A percentile compares a stretch with the other conserved stretches of the same genome.
These are phyloP conservation scores for Serendipita sp. DNA, from an alignment of 768 basidiomycete genomes.

Conservation along the genomic window DNA sequence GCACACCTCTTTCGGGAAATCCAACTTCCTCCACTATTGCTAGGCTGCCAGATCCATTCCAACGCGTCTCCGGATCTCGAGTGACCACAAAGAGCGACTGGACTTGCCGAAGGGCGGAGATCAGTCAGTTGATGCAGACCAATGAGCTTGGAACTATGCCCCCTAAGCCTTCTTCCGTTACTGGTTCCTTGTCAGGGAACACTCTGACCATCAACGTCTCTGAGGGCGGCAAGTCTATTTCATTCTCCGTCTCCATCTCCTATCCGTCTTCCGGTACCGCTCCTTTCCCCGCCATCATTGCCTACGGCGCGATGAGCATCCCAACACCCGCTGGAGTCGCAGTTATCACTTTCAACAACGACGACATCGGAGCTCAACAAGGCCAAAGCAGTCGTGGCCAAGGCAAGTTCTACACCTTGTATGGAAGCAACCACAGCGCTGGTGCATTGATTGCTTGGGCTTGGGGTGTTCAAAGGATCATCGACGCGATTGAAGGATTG, in stretches of 20 bases:
- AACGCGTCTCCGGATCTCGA: slow-evolving; percentile 28
- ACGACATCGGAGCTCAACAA: slow-evolving; percentile 7
- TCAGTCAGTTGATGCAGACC: slow-evolving; percentile 31
- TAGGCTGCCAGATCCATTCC: slow-evolving; percentile 39
- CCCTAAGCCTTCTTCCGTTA: slow-evolving; percentile 29
- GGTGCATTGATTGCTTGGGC: slow-evolving; percentile 8
- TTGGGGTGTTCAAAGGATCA: slow-evolving; percentile 13
- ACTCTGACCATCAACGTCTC: slow-evolving; percentile 35
- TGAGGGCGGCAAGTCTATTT: slow-evolving; percentile 22
- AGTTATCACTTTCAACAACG: slow-evolving; percentile 7
- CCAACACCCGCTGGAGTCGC: slow-evolving; percentile 4
- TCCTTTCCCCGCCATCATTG: slow-evolving; percentile 6
- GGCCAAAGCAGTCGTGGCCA: slow-evolving; percentile 7
- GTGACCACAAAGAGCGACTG: slow-evolving; percentile 32
- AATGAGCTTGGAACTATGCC: slow-evolving; percentile 39
- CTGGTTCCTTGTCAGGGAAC: slow-evolving; percentile 27
- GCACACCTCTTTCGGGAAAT: background rate
- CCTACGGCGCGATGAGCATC: slow-evolving; percentile 6
- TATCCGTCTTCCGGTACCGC: slow-evolving; percentile 1
- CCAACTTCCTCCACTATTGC: slow-evolving; percentile 9
- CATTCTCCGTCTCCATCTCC: slow-evolving; percentile 4
- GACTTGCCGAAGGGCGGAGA: slow-evolving; percentile 35
- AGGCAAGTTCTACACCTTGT: slow-evolving; percentile 8
- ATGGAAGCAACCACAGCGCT: slow-evolving; percentile 10
- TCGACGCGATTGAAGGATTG: slow-evolving; percentile 12